These are phyloP conservation scores for Breynia disticha DNA, from an alignment of 441 rosid species.

Conservation along the genomic window DNA sequence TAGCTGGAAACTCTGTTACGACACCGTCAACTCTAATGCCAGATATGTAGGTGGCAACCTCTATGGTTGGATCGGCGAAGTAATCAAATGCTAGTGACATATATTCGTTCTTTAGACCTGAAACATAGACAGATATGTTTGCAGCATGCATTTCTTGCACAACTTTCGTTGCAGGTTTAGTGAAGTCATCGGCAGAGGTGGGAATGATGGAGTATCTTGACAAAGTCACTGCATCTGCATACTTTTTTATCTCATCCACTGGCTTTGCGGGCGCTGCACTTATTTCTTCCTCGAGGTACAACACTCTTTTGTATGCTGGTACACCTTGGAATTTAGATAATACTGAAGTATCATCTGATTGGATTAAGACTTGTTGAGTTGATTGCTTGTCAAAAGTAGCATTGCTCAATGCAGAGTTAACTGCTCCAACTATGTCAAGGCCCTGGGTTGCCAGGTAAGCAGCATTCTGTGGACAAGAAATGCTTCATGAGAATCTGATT, in stretches of 20 bases:
- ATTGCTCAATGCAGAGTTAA: conserved; percentile 38
- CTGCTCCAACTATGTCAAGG: conserved; percentile 44
- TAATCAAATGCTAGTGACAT: conserved; percentile 55
- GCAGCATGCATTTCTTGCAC: conserved; percentile 28
- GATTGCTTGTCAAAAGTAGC: conserved; percentile 65
- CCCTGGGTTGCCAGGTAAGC: conserved; percentile 80
- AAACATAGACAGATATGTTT: conserved; percentile 32
- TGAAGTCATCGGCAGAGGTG: conserved; percentile 23
- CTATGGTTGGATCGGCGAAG: conserved; percentile 57
- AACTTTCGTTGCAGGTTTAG: conserved; percentile 29
- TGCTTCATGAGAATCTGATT: not conserved
- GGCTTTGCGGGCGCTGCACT: conserved; percentile 45
- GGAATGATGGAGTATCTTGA: conserved; percentile 35
- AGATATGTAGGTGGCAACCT: conserved; percentile 50
- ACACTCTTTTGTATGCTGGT: conserved; percentile 45
- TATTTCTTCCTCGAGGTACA: conserved; percentile 37
- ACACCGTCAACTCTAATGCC: conserved; percentile 52
- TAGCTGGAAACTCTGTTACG: conserved; percentile 52
- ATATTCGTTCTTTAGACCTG: conserved; percentile 54
- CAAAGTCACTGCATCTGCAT: conserved; percentile 51
- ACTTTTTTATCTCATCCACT: conserved; percentile 56
- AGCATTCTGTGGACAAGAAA: conserved; percentile 45
- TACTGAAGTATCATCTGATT: conserved; percentile 75
- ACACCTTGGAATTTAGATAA: conserved; percentile 38
- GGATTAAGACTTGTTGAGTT: conserved; percentile 53